These are phyloP conservation scores for Chaetomium sp. DNA, from an alignment of 2,329 filamentous ascomycete species.

Conservation along the genomic window DNA sequence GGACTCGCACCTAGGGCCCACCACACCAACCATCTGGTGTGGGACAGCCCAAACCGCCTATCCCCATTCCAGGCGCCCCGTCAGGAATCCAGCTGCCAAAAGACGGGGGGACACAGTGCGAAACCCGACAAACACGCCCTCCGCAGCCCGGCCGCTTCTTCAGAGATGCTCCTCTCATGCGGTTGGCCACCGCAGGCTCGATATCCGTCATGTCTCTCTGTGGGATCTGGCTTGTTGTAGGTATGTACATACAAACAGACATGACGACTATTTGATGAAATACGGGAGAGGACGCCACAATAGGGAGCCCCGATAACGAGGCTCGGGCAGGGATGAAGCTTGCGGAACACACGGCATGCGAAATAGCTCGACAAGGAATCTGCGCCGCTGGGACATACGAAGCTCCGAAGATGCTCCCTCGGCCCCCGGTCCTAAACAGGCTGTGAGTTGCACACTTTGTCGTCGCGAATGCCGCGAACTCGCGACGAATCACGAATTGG, in stretches of 20 bases:
- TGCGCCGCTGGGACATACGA: constrained; percentile 1
- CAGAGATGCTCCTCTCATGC: neutral
- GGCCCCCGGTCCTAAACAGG: neutral
- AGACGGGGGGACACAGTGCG: constrained; percentile 12
- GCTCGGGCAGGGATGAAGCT: constrained; percentile 4
- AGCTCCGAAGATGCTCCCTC: neutral
- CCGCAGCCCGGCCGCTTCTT: neutral
- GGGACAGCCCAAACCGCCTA: constrained; percentile 3
- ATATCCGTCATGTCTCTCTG: neutral
- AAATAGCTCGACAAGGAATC: neutral
- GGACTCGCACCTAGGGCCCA: constrained; percentile 1
- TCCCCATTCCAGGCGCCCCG: constrained; percentile 1
- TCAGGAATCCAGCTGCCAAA: neutral
- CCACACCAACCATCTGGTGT: constrained; percentile 8
- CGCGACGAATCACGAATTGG: neutral
- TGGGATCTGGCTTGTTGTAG: neutral
- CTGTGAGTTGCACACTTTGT: neutral
- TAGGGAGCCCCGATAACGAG: neutral
- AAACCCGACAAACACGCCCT: neutral
- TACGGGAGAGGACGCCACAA: neutral
- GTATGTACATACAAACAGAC: neutral
- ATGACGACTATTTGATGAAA: too few species aligned
- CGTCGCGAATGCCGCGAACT: neutral
- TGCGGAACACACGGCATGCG: constrained; percentile 8
- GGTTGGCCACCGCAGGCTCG: constrained; percentile 7